Evolutionary conservation across 2,329 filamentous ascomycete genomes (phyloP), one percentile per base, ranked within the genome.

Genomic region (Colletotrichum tabaci): DNA sequence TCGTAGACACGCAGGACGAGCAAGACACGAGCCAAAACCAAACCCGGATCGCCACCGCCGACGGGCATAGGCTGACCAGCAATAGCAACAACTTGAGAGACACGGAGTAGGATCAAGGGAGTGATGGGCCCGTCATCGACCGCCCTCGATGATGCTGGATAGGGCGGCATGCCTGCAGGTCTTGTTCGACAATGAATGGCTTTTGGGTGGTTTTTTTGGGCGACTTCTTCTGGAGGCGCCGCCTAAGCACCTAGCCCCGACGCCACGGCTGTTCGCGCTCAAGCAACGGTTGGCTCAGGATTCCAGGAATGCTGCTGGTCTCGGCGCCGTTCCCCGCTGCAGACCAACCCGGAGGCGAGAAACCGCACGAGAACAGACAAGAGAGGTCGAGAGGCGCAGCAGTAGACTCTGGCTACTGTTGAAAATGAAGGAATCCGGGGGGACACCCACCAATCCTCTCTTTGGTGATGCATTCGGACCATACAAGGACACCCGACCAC

Each of bases 1-100:
- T 71, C 58, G 52, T 64, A 69, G 69, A 71, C 69, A 71, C n/a
- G 47, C 58, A 71, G 46, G 46, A 58, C 18, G 60, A 60, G 30
- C 30, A 35, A 35, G 30, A 50, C 23, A 42, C 50, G 23, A 57
- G 47, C n/a, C 26, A 71, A 26, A 21, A 47, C 12, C 23, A 18
- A 18, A 15, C 16, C 16, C 13, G 13, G 26, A 38, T 56, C 15
- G 57, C 50, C 64, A 61, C 40, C 64, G 55, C 30, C 18, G 42
- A 60, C 38, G 21, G 16, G 18, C 30, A 23, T 40, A 49, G 65
- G 55, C 60, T 18, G n/a, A n/a, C 21, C 38, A 35, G 35, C 47
- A 42, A 44, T 13, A 23, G 26, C n/a, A 60, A 30, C 38, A n/a
- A 53, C 38, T 55, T n/a, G 53, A 63, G 57, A 71, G 69, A 68